These are phyloP conservation scores for Magnaporthiopsis rhizophila DNA, from an alignment of 2,329 filamentous ascomycete species.

Conservation along the genomic window DNA sequence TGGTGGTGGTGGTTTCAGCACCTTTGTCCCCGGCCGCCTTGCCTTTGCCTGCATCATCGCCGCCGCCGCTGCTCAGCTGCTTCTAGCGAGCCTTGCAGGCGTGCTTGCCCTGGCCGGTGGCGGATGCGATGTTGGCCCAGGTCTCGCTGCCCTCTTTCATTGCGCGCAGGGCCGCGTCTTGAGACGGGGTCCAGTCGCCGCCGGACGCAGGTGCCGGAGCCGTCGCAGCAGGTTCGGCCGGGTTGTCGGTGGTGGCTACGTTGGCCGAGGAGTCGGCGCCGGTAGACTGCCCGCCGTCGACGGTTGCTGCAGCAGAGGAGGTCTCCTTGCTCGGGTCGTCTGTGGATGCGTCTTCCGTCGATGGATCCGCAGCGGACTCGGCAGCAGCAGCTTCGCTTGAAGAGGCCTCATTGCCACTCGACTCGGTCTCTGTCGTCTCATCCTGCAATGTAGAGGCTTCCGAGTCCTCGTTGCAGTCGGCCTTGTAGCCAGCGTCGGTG, in stretches of 20 bases:
- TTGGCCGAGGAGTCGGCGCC: not conserved
- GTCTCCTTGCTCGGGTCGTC: not conserved
- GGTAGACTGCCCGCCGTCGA: not conserved
- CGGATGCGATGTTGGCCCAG: constrained; percentile 11
- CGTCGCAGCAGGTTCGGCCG: not conserved
- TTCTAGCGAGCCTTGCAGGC: constrained; percentile 8
- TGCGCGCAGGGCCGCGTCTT: constrained; percentile 14
- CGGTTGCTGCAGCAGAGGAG: not conserved
- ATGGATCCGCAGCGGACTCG: not conserved
- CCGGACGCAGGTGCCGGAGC: not conserved
- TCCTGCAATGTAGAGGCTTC: not conserved
- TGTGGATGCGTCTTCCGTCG: not conserved
- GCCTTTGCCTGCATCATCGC: not conserved
- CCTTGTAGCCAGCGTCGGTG: constrained; percentile 1
- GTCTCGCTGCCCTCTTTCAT: constrained; percentile 14
- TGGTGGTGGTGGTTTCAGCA: not conserved
- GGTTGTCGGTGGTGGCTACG: not conserved
- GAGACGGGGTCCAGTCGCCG: constrained; percentile 14
- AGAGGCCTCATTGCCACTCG: not conserved
- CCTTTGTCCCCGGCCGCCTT: not conserved
- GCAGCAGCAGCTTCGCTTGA: not conserved
- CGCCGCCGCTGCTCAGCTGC: constrained; percentile 1
- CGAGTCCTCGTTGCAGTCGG: constrained; percentile 3
- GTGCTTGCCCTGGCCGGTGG: constrained; percentile 8
- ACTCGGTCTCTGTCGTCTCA: not conserved